Conservation (phyloP, 2,329 filamentous ascomycete genomes). For the Cladophialophora psammophila region DNA sequence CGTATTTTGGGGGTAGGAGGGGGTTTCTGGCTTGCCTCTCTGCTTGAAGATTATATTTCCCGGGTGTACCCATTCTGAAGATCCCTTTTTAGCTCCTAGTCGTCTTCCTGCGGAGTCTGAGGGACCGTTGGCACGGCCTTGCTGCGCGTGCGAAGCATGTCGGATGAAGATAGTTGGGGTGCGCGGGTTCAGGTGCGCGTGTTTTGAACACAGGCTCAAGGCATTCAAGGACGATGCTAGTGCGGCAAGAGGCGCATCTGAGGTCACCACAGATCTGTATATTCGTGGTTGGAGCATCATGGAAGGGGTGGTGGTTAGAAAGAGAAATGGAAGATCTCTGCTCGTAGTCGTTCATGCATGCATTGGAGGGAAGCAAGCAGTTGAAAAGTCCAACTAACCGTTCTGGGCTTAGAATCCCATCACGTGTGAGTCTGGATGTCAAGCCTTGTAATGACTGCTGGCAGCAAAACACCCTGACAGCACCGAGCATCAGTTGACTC, state of each 20-base stretch:
- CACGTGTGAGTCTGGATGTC: no score
- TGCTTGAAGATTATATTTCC: constrained; percentile 99
- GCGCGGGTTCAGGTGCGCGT: constrained; percentile 43
- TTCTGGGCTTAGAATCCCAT: no score
- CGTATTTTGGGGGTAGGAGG: neutral
- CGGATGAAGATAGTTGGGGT: constrained; percentile 54
- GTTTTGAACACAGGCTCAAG: constrained; percentile 44
- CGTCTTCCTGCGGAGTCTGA: constrained; percentile 81
- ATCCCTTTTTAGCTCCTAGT: constrained; percentile 90
- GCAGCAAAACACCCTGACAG: no score
- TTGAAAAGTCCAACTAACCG: neutral
- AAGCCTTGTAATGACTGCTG: no score
- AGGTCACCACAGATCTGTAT: constrained; percentile 48
- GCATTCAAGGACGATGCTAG: constrained; percentile 41
- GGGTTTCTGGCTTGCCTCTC: constrained; percentile 54
- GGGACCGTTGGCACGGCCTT: constrained; percentile 73
- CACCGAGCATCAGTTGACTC: no score
- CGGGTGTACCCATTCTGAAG: constrained; percentile 90
- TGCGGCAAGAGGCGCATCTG: constrained; percentile 49
- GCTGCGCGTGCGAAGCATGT: constrained; percentile 69
- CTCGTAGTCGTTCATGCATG: neutral
- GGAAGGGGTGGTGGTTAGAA: neutral
- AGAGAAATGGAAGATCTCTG: neutral
- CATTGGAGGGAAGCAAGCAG: constrained; percentile 5
- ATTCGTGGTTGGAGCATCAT: constrained; percentile 55